Percentiles rank a stretch among this genome's conserved stretches.
Evolutionary conservation across 139 green algal genomes (phyloP).

Genomic region (Tetraselmis striata): DNA sequence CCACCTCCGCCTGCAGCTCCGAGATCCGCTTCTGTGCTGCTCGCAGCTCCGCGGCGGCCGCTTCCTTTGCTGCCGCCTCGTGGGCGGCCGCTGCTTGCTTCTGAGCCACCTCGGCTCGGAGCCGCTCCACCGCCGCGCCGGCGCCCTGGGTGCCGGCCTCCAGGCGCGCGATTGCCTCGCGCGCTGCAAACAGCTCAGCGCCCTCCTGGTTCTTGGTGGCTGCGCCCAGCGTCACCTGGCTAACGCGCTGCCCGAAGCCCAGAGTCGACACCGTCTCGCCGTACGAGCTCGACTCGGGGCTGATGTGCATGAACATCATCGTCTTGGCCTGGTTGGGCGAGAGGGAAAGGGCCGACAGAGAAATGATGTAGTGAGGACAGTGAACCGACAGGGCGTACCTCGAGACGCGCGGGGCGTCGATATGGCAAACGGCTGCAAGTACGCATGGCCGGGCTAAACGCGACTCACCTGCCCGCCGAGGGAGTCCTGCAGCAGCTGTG

Average conservation of each 20-base stretch:
- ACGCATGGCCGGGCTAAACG: too few relatives aligned
- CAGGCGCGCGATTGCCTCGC: background rate
- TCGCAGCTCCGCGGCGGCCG: background rate
- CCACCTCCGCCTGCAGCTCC: background rate
- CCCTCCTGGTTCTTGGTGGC: conserved; percentile 28
- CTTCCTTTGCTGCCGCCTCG: background rate
- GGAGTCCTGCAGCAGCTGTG: conserved; percentile 80
- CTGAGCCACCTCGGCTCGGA: background rate
- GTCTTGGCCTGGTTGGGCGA: conserved; percentile 46
- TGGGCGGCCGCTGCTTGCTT: background rate
- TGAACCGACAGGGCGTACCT: too few relatives aligned
- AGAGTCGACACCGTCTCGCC: conserved; percentile 76
- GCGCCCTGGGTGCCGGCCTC: background rate
- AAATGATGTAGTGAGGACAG: too few relatives aligned
- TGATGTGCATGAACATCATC: conserved; percentile 92
- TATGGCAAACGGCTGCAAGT: too few relatives aligned
- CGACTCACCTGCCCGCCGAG: conserved; percentile 57
- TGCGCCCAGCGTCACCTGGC: conserved; percentile 78
- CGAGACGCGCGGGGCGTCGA: too few relatives aligned
- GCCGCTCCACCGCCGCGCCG: background rate
- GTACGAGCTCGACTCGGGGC: conserved; percentile 61
- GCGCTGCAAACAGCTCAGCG: background rate
- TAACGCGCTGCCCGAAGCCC: conserved; percentile 77
- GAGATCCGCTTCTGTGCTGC: background rate
- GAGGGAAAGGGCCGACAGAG: too few relatives aligned